These are phyloP conservation scores for Cladosporium colombiae DNA, from an alignment of 2,329 filamentous ascomycete species.

Conservation along the genomic window DNA sequence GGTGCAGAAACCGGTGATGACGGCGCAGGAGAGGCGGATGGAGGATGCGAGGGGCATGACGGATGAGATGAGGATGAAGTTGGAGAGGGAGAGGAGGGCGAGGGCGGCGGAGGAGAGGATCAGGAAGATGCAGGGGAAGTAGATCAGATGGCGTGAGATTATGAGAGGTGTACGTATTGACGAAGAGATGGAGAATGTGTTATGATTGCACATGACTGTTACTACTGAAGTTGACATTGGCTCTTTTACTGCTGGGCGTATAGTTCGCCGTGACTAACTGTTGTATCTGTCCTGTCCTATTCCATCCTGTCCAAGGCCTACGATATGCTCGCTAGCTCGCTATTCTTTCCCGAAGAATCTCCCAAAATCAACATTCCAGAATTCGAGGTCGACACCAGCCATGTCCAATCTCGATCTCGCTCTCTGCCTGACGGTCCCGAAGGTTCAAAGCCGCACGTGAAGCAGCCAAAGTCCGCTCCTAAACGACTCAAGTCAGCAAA, in stretches of 20 bases:
- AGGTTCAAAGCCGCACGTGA: not conserved
- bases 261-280: not conserved
- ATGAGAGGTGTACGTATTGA: not conserved
- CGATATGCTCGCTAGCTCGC: not conserved
- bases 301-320: not conserved
- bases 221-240: not conserved
- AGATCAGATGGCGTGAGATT: not conserved
- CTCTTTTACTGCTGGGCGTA: not conserved
- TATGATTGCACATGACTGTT: not conserved
- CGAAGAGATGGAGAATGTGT: not conserved
- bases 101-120: conserved; percentile 89
- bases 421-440: not conserved
- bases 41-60: conserved; percentile 84
- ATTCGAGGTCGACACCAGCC: not conserved
- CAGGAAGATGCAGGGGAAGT: conserved; percentile 40
- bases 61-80: conserved; percentile 77
- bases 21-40: conserved; percentile 76
- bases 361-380: not conserved
- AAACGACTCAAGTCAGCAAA: not conserved
- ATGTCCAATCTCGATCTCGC: not conserved
- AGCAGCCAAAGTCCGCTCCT: not conserved
- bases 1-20: conserved; percentile 63
- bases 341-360: not conserved
- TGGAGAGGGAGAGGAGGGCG: conserved; percentile 87
- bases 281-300: not conserved